Evolutionary conservation across 306 rosid genomes (phyloP).

Genomic region (Boehmeria nivea): DNA sequence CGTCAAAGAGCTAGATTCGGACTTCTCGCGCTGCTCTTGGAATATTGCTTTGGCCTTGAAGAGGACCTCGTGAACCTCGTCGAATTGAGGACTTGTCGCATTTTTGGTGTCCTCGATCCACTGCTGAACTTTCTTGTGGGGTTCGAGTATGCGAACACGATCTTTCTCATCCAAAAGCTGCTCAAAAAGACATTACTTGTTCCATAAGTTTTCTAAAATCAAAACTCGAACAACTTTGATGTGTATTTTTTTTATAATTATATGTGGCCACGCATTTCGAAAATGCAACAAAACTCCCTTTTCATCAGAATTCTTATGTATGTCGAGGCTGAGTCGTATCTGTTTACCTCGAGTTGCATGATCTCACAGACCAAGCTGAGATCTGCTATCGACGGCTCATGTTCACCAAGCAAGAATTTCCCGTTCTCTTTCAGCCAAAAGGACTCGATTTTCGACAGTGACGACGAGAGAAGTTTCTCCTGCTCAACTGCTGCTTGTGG

Average conservation of each 20-base stretch:
- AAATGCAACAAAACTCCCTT: no score
- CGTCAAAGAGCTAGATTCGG: conserved; percentile 23
- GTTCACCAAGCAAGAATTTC: conserved; percentile 60
- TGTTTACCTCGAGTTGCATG: conserved; percentile 76
- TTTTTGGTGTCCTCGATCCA: conserved; percentile 74
- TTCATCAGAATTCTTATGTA: no score
- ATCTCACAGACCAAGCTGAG: conserved; percentile 75
- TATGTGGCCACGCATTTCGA: not conserved
- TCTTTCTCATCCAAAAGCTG: conserved; percentile 72
- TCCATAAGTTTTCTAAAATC: conserved; percentile 4
- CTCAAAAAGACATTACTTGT: conserved; percentile 11
- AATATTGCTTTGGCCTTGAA: conserved; percentile 40
- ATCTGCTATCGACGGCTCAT: conserved; percentile 73
- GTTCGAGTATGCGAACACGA: conserved; percentile 57
- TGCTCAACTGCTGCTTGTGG: conserved; percentile 67
- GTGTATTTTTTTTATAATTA: not conserved
- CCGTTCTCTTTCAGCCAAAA: conserved; percentile 70
- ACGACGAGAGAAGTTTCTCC: conserved; percentile 51
- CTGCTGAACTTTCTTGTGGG: conserved; percentile 67
- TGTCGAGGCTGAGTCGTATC: no score
- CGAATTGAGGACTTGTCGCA: conserved; percentile 78
- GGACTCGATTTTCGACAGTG: conserved; percentile 65
- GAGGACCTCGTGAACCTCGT: conserved; percentile 62
- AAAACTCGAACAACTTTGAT: not conserved
- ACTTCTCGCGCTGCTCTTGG: conserved; percentile 27